Evolutionary conservation across 2,329 filamentous ascomycete genomes (phyloP).

Genomic region (Monilinia aucupariae): DNA sequence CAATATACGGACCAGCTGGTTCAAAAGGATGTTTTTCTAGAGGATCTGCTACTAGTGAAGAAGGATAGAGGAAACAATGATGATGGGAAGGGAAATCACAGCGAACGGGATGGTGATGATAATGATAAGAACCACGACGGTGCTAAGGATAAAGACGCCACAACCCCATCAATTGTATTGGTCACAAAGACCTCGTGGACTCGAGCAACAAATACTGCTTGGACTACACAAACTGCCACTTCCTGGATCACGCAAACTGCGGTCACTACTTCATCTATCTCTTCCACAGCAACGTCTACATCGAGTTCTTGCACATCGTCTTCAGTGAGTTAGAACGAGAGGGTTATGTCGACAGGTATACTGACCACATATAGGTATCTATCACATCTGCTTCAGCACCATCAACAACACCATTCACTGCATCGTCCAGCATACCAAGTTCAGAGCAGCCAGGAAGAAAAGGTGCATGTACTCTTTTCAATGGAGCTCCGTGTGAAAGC

Average conservation of each 20-base stretch:
- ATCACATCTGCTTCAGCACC: background rate
- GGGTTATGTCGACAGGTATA: background rate
- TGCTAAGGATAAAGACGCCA: background rate
- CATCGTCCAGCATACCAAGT: conserved; percentile 6
- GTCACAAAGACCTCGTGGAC: conserved; percentile 8
- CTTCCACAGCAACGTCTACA: conserved; percentile 1
- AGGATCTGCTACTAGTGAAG: conserved; percentile 7
- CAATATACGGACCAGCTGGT: conserved; percentile 19
- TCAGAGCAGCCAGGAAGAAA: conserved; percentile 9
- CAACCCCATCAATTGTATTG: background rate
- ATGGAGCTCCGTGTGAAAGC: conserved; percentile 3
- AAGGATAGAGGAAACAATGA: conserved; percentile 11
- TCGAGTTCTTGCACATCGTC: background rate
- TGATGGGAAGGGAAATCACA: background rate
- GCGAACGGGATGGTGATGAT: background rate
- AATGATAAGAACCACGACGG: background rate
- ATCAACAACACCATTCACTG: background rate
- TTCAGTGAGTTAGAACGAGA: conserved; percentile 4
- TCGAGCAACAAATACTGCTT: conserved; percentile 11
- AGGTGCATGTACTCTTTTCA: background rate
- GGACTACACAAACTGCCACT: conserved; percentile 12
- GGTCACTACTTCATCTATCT: background rate
- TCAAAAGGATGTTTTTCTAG: conserved; percentile 17
- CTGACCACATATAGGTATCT: conserved; percentile 4
- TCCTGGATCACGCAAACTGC: conserved; percentile 7